Percentiles rank a stretch among this genome's conserved stretches.
Evolutionary conservation across 2,329 filamentous ascomycete species (phyloP).

Genomic region (Nemania diffusa): DNA sequence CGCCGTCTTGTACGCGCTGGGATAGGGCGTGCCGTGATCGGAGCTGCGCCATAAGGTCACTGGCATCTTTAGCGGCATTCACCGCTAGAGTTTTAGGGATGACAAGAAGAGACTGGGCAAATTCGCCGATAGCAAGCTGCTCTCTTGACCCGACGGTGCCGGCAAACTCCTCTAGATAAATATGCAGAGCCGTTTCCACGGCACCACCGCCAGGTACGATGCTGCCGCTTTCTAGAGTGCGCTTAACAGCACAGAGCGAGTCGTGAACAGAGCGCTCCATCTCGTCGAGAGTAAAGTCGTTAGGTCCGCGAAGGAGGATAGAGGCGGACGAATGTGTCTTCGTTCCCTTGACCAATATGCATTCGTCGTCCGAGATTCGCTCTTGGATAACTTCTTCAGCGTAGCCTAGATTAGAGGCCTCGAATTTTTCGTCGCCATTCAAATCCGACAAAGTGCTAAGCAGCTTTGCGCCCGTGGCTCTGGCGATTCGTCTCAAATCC

Average conservation of each 20-base stretch:
- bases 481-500: conserved; percentile 93
- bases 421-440: conserved; percentile 97
- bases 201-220: conserved; percentile 97
- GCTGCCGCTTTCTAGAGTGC: conserved; percentile 94
- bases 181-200: conserved; percentile 98
- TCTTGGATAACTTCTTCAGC: conserved; percentile 98
- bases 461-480: conserved; percentile 92
- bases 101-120: conserved; percentile 91
- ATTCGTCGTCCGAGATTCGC: conserved; percentile 98
- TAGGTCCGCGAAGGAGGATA: conserved; percentile 92
- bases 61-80: conserved; percentile 96
- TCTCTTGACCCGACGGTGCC: conserved; percentile 96
- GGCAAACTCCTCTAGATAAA: conserved; percentile 98
- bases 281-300: conserved; percentile 97
- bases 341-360: conserved; percentile 95
- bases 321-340: conserved; percentile 95
- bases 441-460: conserved; percentile 94
- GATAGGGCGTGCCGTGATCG: conserved; percentile 93
- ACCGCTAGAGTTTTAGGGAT: conserved; percentile 97
- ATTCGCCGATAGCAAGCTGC: conserved; percentile 97
- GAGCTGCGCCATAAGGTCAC: conserved; percentile 94
- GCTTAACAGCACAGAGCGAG: conserved; percentile 95
- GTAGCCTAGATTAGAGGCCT: conserved; percentile 85
- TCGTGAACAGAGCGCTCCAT: conserved; percentile 99
- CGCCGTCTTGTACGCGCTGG: conserved; percentile 89